These are phyloP conservation scores for Brassica incana DNA, from an alignment of 345 rosid genomes.

Conservation along the genomic window DNA sequence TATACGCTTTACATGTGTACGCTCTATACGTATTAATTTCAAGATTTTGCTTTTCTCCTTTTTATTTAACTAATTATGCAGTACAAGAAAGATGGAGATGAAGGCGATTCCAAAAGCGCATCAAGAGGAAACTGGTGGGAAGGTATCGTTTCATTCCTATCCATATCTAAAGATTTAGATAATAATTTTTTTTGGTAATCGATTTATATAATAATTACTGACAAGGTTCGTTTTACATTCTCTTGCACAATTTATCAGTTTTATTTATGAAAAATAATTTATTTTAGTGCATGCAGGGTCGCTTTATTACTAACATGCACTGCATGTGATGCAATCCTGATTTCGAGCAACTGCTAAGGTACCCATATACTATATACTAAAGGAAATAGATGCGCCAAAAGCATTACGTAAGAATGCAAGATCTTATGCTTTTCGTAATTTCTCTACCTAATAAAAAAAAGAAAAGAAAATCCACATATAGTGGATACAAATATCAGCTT, in stretches of 20 bases:
- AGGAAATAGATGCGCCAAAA: neutral
- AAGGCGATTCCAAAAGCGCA: constrained; percentile 58
- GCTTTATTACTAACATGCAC: constrained; percentile 49
- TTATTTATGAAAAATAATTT: neutral
- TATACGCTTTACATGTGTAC: constrained; percentile 8
- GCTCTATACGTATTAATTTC: neutral
- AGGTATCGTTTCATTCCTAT: constrained; percentile 48
- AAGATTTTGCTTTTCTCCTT: constrained; percentile 4
- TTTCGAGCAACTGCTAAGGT: constrained; percentile 5
- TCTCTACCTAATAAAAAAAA: too few relatives aligned
- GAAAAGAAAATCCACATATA: neutral
- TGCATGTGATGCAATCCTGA: constrained; percentile 13
- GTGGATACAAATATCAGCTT: neutral
- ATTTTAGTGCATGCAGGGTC: constrained; percentile 45
- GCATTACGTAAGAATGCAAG: neutral
- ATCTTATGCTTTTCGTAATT: neutral
- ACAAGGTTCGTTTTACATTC: constrained; percentile 11
- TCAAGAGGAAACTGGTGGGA: constrained; percentile 98
- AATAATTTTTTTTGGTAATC: too few relatives aligned
- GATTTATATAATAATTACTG: neutral
- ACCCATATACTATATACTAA: neutral
- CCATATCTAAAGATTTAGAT: neutral
- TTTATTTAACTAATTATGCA: constrained; percentile 21
- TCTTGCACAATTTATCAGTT: constrained; percentile 6
- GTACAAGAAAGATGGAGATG: constrained; percentile 64